Conservation (phyloP, 345 rosid genomes). For the Citrus maxima region DNA sequence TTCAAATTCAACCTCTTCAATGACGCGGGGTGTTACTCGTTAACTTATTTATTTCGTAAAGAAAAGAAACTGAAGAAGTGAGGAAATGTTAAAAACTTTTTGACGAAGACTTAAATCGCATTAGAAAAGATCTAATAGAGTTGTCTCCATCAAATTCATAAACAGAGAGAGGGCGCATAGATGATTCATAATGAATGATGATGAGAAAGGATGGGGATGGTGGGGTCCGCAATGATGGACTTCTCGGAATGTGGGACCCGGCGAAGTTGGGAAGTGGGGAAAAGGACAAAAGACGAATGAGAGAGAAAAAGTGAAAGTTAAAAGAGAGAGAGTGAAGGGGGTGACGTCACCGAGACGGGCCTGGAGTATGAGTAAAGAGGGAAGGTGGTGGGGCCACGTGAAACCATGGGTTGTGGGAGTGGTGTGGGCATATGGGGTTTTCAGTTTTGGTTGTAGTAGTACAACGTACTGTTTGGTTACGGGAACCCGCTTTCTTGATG, state of each 20-base stretch:
- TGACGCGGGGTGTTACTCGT: no score
- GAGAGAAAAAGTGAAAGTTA: background rate
- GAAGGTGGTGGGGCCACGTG: background rate
- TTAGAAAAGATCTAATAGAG: background rate
- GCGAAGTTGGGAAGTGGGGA: conserved; percentile 1
- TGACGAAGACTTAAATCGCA: background rate
- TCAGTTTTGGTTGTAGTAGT: background rate
- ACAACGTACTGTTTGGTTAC: background rate
- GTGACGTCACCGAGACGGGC: conserved; percentile 7
- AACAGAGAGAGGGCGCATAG: background rate
- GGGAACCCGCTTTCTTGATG: background rate
- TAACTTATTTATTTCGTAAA: background rate
- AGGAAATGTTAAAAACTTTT: background rate
- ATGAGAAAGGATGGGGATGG: background rate
- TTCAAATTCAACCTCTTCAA: no score
- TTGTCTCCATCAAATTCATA: background rate
- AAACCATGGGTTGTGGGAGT: conserved; percentile 21
- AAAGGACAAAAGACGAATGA: conserved; percentile 15
- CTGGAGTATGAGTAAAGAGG: background rate
- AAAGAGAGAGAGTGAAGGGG: background rate
- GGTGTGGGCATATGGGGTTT: background rate
- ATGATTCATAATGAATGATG: background rate
- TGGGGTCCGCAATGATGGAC: conserved; percentile 13
- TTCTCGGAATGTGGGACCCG: conserved; percentile 11
- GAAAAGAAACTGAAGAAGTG: background rate